phyloP scores from a whole-genome alignment of 2,329 filamentous ascomycete genomes.

The Arachnomyces sp. region DNA sequence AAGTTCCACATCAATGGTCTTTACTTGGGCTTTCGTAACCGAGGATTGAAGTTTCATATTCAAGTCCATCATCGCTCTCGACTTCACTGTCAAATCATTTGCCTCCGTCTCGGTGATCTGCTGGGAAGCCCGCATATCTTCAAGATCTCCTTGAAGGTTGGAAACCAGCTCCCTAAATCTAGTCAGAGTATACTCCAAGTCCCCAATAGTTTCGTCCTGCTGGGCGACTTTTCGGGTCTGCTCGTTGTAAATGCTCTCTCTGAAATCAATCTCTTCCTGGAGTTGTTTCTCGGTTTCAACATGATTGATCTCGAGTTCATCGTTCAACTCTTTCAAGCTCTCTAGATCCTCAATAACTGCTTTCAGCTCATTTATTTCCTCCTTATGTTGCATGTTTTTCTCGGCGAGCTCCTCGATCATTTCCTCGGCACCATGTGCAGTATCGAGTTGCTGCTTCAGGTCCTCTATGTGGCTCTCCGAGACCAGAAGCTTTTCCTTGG shows the following conservation, averaged over 20 bases:
- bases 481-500: constrained; percentile 65
- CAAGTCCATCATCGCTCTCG: constrained; percentile 90
- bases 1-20: constrained; percentile 87
- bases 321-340: constrained; percentile 81
- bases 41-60: constrained; percentile 90
- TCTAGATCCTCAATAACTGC: constrained; percentile 80
- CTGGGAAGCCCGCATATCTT: constrained; percentile 86
- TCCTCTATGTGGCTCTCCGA: constrained; percentile 73
- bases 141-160: constrained; percentile 75
- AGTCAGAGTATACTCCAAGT: constrained; percentile 82
- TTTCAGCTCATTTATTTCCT: constrained; percentile 76
- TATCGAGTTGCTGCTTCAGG: constrained; percentile 83
- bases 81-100: constrained; percentile 79
- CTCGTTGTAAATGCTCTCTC: constrained; percentile 76
- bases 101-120: constrained; percentile 89
- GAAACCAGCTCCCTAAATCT: constrained; percentile 85
- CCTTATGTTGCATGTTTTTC: constrained; percentile 73
- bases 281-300: constrained; percentile 89
- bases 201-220: constrained; percentile 72
- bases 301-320: constrained; percentile 90
- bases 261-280: constrained; percentile 86
- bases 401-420: constrained; percentile 90
- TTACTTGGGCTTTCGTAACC: constrained; percentile 83
- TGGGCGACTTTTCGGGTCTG: constrained; percentile 64
- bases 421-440: constrained; percentile 78